phyloP scores from a whole-genome alignment of 2,329 filamentous ascomycete genomes.

The Elsinoe perseae region DNA sequence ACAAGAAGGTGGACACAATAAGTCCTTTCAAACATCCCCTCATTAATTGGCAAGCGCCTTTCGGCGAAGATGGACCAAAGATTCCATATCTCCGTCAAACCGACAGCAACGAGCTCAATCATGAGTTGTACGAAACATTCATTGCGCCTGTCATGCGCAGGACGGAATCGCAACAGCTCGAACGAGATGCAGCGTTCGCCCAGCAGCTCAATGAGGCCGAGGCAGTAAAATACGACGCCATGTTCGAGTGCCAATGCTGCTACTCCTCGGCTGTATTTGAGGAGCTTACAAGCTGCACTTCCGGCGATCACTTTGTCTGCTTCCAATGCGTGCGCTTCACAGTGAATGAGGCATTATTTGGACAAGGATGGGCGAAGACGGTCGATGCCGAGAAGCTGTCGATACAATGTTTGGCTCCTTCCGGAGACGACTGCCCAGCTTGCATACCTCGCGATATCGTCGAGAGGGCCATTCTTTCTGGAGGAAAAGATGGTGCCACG shows the following conservation, averaged over 20 bases:
- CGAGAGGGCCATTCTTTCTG: slow-evolving; percentile 59
- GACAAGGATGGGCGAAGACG: slow-evolving; percentile 80
- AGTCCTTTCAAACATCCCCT: slow-evolving; percentile 55
- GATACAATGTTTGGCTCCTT: slow-evolving; percentile 73
- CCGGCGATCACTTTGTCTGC: slow-evolving; percentile 65
- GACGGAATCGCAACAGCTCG: slow-evolving; percentile 33
- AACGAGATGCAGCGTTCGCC: slow-evolving; percentile 37
- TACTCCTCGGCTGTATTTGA: slow-evolving; percentile 65
- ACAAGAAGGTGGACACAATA: slow-evolving; percentile 50
- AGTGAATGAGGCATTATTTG: slow-evolving; percentile 80
- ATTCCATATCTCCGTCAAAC: slow-evolving; percentile 58
- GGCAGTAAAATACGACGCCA: slow-evolving; percentile 39
- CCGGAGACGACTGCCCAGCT: slow-evolving; percentile 60
- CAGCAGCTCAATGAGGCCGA: slow-evolving; percentile 41
- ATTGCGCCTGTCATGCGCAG: slow-evolving; percentile 37
- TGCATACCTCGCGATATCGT: slow-evolving; percentile 63
- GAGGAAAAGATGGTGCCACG: slow-evolving; percentile 60
- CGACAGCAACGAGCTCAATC: slow-evolving; percentile 49
- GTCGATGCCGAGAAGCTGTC: slow-evolving; percentile 66
- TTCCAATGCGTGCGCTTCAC: slow-evolving; percentile 75
- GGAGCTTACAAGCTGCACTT: slow-evolving; percentile 63
- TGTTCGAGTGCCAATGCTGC: slow-evolving; percentile 70
- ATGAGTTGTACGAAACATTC: slow-evolving; percentile 41
- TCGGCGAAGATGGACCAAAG: slow-evolving; percentile 45
- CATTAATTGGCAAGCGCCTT: slow-evolving; percentile 51